Percentiles rank a stretch among this genome's conserved stretches.
Evolutionary conservation across 2,329 filamentous ascomycete genomes (phyloP).

Genomic region (Harringtonia lauricola): DNA sequence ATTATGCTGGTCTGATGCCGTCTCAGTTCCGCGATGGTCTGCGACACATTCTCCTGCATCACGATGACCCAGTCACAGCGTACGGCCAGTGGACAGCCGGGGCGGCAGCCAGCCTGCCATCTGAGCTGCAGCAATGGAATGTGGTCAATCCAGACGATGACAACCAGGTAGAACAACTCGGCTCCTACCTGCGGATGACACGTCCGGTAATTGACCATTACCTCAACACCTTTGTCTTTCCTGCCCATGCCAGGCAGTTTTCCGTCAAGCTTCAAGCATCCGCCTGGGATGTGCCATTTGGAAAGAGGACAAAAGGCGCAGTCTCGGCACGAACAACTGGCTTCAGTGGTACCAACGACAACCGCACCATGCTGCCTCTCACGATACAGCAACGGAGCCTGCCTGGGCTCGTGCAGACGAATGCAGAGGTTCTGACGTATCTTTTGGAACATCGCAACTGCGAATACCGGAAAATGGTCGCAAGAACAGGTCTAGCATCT

Average conservation of each 20-base stretch:
- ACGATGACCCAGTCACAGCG: conserved; percentile 43
- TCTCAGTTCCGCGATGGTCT: conserved; percentile 38
- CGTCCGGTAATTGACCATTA: conserved; percentile 47
- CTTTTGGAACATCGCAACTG: conserved; percentile 41
- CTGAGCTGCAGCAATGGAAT: conserved; percentile 38
- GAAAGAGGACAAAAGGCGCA: conserved; percentile 13
- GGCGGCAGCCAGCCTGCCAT: conserved; percentile 28
- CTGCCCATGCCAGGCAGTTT: conserved; percentile 54
- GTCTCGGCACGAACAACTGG: conserved; percentile 42
- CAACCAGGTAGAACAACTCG: conserved; percentile 37
- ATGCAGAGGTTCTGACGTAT: conserved; percentile 50
- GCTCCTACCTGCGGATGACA: conserved; percentile 34
- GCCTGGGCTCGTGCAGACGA: conserved; percentile 42
- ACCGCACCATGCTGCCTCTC: conserved; percentile 44
- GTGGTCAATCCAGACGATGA: conserved; percentile 49
- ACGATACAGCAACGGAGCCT: conserved; percentile 55
- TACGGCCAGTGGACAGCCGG: conserved; percentile 39
- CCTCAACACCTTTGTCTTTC: conserved; percentile 54
- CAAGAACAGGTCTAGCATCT: conserved; percentile 18
- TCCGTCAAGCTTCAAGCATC: conserved; percentile 50
- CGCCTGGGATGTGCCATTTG: conserved; percentile 55
- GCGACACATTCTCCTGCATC: conserved; percentile 33
- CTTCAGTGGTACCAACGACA: conserved; percentile 64
- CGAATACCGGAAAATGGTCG: conserved; percentile 25
- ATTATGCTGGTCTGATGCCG: conserved; percentile 45